A percentile compares a stretch with the other conserved stretches of the same genome.
Conservation (phyloP, 2,329 filamentous ascomycete species). For the Gliomastix tumulicola region DNA sequence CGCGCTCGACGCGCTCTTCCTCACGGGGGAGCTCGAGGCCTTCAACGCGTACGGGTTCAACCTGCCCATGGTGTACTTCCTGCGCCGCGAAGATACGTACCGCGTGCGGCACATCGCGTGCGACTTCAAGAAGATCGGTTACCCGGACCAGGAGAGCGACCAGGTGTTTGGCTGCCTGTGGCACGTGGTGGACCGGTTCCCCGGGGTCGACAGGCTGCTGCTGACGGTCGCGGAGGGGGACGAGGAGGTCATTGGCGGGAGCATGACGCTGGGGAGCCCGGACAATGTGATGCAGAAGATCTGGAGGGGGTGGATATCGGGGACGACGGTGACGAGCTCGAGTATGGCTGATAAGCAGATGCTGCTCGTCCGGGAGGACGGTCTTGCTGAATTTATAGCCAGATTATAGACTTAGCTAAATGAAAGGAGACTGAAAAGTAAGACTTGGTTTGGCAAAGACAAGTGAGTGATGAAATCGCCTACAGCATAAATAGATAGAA, state of each 20-base stretch:
- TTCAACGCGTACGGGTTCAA: constrained; percentile 37
- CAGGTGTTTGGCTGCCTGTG: constrained; percentile 40
- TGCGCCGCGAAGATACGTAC: constrained; percentile 30
- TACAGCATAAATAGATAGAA: no score
- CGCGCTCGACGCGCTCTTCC: constrained; percentile 34
- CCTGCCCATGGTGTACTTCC: constrained; percentile 40
- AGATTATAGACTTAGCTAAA: no score
- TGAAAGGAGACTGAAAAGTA: no score
- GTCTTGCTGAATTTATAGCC: constrained; percentile 28
- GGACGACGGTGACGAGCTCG: constrained; percentile 28
- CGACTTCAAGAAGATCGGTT: constrained; percentile 34
- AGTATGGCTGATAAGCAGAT: constrained; percentile 34
- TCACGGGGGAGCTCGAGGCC: constrained; percentile 40
- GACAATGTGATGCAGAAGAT: constrained; percentile 38
- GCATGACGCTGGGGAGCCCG: constrained; percentile 15
- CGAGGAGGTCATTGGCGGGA: constrained; percentile 19
- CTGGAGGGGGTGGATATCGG: constrained; percentile 38
- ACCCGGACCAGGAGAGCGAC: constrained; percentile 31
- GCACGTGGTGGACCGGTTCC: constrained; percentile 39
- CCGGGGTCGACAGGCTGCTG: constrained; percentile 23
- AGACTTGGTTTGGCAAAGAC: no score
- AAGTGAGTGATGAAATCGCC: no score
- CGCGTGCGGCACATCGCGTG: constrained; percentile 36
- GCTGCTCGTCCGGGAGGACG: constrained; percentile 32
- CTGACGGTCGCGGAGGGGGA: constrained; percentile 32